Percentiles rank a stretch among this genome's conserved stretches.
Evolutionary conservation across 108 stramenopile species (phyloP).

Genomic region (Fragilariopsis cylindrus): DNA sequence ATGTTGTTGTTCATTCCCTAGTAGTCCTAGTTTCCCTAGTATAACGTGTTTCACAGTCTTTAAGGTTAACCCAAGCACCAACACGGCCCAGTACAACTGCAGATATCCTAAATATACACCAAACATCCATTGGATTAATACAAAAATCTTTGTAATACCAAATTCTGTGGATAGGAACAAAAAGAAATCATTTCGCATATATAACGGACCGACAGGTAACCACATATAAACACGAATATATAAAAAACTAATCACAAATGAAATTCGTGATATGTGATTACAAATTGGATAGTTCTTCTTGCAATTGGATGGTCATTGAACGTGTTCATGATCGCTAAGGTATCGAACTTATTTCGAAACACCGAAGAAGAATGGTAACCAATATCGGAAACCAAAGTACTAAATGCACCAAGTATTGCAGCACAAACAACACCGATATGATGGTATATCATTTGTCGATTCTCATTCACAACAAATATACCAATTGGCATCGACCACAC

Average conservation of each 20-base stretch:
- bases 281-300: slow-evolving; percentile 40
- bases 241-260: slow-evolving; percentile 40
- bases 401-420: slow-evolving; percentile 35
- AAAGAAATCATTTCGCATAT: slow-evolving; percentile 12
- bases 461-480: slow-evolving; percentile 49
- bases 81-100: slow-evolving; percentile 40
- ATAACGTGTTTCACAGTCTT: not conserved
- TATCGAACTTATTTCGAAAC: slow-evolving; percentile 60
- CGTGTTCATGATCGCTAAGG: slow-evolving; percentile 70
- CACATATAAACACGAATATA: slow-evolving; percentile 30
- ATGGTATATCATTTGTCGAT: slow-evolving; percentile 65
- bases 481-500: slow-evolving; percentile 75
- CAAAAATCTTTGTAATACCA: slow-evolving; percentile 8
- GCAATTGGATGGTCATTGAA: slow-evolving; percentile 61
- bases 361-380: slow-evolving; percentile 60
- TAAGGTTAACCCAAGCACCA: slow-evolving; percentile 27
- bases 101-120: slow-evolving; percentile 30
- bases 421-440: slow-evolving; percentile 66
- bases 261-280: slow-evolving; percentile 18
- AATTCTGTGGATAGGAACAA: slow-evolving; percentile 5
- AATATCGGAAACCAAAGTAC: slow-evolving; percentile 64
- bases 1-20: too few relatives aligned
- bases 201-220: slow-evolving; percentile 7
- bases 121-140: slow-evolving; percentile 10
- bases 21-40: too few relatives aligned